phyloP scores from a whole-genome alignment of 208 protist species.

The Leishmania major region DNA sequence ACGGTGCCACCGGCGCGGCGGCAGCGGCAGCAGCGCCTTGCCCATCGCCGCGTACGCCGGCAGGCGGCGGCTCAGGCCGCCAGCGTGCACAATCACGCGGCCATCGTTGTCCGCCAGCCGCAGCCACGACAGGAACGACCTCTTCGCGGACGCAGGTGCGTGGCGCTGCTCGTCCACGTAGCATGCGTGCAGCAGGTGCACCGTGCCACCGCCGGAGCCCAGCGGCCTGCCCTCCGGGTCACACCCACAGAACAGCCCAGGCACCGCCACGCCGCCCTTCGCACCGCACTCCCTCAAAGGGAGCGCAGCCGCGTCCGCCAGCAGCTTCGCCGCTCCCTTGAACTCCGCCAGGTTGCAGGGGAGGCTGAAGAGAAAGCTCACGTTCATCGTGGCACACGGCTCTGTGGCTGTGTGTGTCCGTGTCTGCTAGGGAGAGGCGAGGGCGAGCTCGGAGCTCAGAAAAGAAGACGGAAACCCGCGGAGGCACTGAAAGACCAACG shows the following conservation, averaged over 20 bases:
- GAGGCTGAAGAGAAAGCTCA: conserved; percentile 26
- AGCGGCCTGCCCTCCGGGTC: conserved; percentile 38
- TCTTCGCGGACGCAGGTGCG: not conserved
- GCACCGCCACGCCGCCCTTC: not conserved
- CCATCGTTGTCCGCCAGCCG: conserved; percentile 30
- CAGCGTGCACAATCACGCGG: conserved; percentile 52
- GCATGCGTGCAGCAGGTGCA: conserved; percentile 43
- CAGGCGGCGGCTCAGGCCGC: conserved; percentile 56
- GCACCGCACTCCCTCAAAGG: not conserved
- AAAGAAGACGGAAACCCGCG: not conserved
- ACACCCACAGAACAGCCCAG: conserved; percentile 32
- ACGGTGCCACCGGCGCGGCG: conserved; percentile 34
- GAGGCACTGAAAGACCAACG: not conserved
- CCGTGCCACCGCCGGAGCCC: conserved; percentile 50
- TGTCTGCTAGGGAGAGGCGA: not conserved
- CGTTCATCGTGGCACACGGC: conserved; percentile 14
- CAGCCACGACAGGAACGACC: conserved; percentile 28
- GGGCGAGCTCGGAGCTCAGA: not conserved
- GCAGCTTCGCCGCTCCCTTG: conserved; percentile 19
- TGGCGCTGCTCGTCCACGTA: conserved; percentile 23
- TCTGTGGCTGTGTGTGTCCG: not conserved
- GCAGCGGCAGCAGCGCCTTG: conserved; percentile 54
- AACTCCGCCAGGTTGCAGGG: conserved; percentile 13
- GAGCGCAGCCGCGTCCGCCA: conserved; percentile 20
- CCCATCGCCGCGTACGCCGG: conserved; percentile 46